Evolutionary conservation across 805 yeast genomes (phyloP).

Genomic region (Yamadazyma scolyti): DNA sequence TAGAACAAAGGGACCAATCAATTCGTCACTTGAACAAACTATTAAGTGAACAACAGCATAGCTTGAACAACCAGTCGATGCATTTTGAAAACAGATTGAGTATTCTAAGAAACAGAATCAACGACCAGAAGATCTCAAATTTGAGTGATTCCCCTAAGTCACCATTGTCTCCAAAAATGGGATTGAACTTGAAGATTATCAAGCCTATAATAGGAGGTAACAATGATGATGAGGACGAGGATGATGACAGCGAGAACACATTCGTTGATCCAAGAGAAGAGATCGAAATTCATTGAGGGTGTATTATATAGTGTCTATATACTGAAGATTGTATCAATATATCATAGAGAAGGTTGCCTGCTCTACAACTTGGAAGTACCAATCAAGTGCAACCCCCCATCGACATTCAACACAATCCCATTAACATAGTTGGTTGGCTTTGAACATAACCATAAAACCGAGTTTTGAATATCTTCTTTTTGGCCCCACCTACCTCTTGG

Average conservation of each 20-base stretch:
- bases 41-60: slow-evolving; percentile 47
- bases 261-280: too few species aligned
- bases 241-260: slow-evolving; percentile 3
- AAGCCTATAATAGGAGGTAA: slow-evolving; percentile 60
- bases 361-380: slow-evolving; percentile 14
- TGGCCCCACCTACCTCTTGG: slow-evolving; percentile 57
- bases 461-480: slow-evolving; percentile 50
- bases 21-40: slow-evolving; percentile 51
- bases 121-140: slow-evolving; percentile 3
- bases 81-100: slow-evolving; percentile 45
- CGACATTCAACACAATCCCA: slow-evolving; percentile 58
- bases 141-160: slow-evolving; percentile 2
- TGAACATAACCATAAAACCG: slow-evolving; percentile 50
- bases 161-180: slow-evolving; percentile 33
- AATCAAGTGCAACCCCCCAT: slow-evolving; percentile 54
- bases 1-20: slow-evolving; percentile 54
- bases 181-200: slow-evolving; percentile 56
- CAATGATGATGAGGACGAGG: slow-evolving; percentile 5
- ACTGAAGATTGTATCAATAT: too few species aligned
- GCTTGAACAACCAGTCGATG: slow-evolving; percentile 45
- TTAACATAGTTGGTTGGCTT: slow-evolving; percentile 55
- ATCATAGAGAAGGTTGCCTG: too few species aligned
- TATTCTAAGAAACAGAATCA: slow-evolving; percentile 5
- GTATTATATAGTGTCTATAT: too few species aligned
- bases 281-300: too few species aligned